phyloP scores from a whole-genome alignment of 768 basidiomycete genomes.

The Fibroporia radiculosa region DNA sequence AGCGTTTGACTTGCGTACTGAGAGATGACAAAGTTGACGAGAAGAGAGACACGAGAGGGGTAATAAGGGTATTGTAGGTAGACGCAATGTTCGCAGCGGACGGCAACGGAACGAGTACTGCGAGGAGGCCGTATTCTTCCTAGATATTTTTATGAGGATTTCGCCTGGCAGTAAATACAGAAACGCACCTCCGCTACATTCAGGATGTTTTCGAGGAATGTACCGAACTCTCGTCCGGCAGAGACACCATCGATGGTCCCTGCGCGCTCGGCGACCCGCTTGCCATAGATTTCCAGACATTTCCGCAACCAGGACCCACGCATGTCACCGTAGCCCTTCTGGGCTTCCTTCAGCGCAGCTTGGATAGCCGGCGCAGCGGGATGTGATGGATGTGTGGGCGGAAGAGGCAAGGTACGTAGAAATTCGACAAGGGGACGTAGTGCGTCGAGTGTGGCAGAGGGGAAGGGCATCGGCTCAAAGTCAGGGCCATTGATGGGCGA shows the following conservation, averaged over 20 bases:
- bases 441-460: slow-evolving; percentile 40
- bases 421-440: slow-evolving; percentile 61
- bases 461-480: slow-evolving; percentile 47
- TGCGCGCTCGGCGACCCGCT: slow-evolving; percentile 60
- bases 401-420: slow-evolving; percentile 65
- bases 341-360: slow-evolving; percentile 64
- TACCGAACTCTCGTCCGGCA: slow-evolving; percentile 64
- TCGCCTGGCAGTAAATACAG: background rate
- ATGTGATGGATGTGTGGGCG: slow-evolving; percentile 77
- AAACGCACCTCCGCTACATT: slow-evolving; percentile 54
- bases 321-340: slow-evolving; percentile 82
- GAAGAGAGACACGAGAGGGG: slow-evolving; percentile 60
- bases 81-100: slow-evolving; percentile 41
- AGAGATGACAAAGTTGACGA: slow-evolving; percentile 57
- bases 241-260: slow-evolving; percentile 59
- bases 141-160: slow-evolving; percentile 20
- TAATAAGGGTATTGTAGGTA: slow-evolving; percentile 54
- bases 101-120: slow-evolving; percentile 56
- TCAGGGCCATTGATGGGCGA: slow-evolving; percentile 56
- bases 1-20: slow-evolving; percentile 60
- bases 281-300: slow-evolving; percentile 65
- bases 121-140: slow-evolving; percentile 63
- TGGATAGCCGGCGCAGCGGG: slow-evolving; percentile 63
- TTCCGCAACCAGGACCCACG: slow-evolving; percentile 71
- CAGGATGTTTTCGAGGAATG: slow-evolving; percentile 61